These are phyloP conservation scores for Podospora australis DNA, from an alignment of 495 filamentous ascomycete genomes.

Conservation along the genomic window DNA sequence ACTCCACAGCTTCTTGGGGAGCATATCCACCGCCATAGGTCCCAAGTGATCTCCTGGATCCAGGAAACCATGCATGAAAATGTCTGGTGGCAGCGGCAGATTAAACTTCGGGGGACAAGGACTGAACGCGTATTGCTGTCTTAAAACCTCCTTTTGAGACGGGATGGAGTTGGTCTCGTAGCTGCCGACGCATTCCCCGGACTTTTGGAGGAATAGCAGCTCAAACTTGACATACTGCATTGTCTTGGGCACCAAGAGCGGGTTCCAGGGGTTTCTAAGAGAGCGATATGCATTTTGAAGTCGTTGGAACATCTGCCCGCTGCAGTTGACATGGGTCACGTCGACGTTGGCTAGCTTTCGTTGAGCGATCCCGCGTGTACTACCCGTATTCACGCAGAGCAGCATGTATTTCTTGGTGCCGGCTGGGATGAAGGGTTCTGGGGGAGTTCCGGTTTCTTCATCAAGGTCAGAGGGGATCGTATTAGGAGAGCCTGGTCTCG, in stretches of 20 bases:
- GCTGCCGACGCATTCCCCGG: constrained; percentile 1
- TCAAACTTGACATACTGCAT: constrained; percentile 13
- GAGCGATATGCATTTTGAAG: constrained; percentile 5
- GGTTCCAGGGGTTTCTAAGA: background rate
- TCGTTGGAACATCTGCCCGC: constrained; percentile 3
- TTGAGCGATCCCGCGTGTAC: background rate
- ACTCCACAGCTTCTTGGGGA: constrained; percentile 9
- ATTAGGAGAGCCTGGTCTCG: background rate
- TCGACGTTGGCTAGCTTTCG: constrained; percentile 12
- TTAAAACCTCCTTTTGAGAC: constrained; percentile 3
- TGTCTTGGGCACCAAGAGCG: constrained; percentile 8
- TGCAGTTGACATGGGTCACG: constrained; percentile 7
- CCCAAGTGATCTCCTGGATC: constrained; percentile 7
- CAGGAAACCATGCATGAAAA: constrained; percentile 12
- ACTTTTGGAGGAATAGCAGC: constrained; percentile 9
- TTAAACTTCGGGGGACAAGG: constrained; percentile 6
- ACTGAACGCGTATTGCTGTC: constrained; percentile 6
- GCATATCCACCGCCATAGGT: constrained; percentile 7
- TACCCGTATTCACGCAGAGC: constrained; percentile 8
- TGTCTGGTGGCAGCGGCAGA: constrained; percentile 8
- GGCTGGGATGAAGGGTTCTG: constrained; percentile 5
- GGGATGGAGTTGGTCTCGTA: constrained; percentile 9
- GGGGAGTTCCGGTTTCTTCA: background rate
- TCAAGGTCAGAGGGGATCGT: constrained; percentile 2
- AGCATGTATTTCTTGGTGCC: constrained; percentile 11